Conservation (phyloP, 2,329 filamentous ascomycete species). For the Zymoseptoria crescenta region DNA sequence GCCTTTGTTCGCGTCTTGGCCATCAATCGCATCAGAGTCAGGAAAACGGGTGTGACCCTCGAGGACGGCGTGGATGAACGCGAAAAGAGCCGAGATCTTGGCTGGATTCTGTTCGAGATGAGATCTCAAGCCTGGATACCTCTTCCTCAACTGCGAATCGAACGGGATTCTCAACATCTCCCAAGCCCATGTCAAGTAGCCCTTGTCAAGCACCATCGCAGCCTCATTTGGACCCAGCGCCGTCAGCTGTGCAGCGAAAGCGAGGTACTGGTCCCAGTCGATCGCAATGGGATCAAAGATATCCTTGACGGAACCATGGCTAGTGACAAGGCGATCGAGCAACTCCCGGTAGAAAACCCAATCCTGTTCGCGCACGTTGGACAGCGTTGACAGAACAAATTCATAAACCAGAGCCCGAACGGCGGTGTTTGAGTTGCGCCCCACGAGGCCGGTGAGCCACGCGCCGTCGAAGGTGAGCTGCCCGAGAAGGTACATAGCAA, state of each 20-base stretch:
- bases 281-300: background rate
- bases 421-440: constrained; percentile 4
- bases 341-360: constrained; percentile 2
- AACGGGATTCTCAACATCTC: constrained; percentile 13
- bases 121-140: constrained; percentile 4
- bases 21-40: background rate
- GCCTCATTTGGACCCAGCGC: constrained; percentile 11
- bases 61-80: constrained; percentile 10
- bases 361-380: constrained; percentile 9
- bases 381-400: constrained; percentile 10
- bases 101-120: constrained; percentile 1
- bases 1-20: background rate
- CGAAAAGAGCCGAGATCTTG: constrained; percentile 12
- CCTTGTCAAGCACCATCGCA: constrained; percentile 10
- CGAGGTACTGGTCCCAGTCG: constrained; percentile 13
- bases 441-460: constrained; percentile 11
- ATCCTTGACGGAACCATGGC: constrained; percentile 9
- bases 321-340: constrained; percentile 6
- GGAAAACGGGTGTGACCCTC: constrained; percentile 3
- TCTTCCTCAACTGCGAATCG: constrained; percentile 1
- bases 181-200: constrained; percentile 15
- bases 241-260: constrained; percentile 9
- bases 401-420: constrained; percentile 5
- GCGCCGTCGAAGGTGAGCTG: constrained; percentile 1
- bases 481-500: constrained; percentile 3